Conservation (phyloP, 2,329 filamentous ascomycete genomes). For the Verticillium klebahnii region DNA sequence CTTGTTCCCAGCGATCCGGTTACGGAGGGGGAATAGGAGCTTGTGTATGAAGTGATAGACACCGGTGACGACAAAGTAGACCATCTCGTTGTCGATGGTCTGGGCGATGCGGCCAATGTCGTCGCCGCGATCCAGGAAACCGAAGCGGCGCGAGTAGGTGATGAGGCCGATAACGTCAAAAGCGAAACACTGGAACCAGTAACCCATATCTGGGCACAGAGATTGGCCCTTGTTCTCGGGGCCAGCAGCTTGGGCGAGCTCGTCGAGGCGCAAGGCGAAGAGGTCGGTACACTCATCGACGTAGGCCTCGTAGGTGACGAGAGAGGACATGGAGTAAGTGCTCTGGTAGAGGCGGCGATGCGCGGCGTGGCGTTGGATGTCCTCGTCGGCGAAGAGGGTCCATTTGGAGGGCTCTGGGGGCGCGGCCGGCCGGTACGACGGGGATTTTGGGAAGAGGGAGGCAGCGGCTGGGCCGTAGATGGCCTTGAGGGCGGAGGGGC, state of each 20-base stretch:
- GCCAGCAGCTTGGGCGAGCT: conserved; percentile 23
- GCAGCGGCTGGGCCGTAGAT: conserved; percentile 21
- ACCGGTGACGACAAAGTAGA: conserved; percentile 9
- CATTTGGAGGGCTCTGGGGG: conserved; percentile 10
- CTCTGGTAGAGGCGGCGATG: conserved; percentile 35
- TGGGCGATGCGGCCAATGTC: conserved; percentile 38
- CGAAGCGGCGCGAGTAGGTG: conserved; percentile 31
- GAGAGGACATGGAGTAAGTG: conserved; percentile 41
- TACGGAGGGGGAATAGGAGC: conserved; percentile 13
- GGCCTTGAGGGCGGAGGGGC: conserved; percentile 31
- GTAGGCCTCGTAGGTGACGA: conserved; percentile 43
- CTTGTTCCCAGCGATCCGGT: conserved; percentile 15
- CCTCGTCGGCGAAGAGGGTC: conserved; percentile 24
- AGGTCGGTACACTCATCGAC: conserved; percentile 41
- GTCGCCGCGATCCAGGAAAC: conserved; percentile 39
- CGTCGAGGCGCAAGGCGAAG: conserved; percentile 28
- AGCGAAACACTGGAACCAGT: conserved; percentile 42
- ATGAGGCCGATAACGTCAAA: conserved; percentile 50
- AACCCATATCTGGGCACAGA: conserved; percentile 29
- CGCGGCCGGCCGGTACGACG: conserved; percentile 24
- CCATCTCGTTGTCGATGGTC: conserved; percentile 14
- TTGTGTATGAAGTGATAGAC: conserved; percentile 14
- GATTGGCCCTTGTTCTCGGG: not conserved
- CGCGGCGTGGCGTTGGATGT: conserved; percentile 27
- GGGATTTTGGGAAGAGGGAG: conserved; percentile 24